Conservation (phyloP, 805 yeast genomes). For the Yarrowia osloensis region DNA sequence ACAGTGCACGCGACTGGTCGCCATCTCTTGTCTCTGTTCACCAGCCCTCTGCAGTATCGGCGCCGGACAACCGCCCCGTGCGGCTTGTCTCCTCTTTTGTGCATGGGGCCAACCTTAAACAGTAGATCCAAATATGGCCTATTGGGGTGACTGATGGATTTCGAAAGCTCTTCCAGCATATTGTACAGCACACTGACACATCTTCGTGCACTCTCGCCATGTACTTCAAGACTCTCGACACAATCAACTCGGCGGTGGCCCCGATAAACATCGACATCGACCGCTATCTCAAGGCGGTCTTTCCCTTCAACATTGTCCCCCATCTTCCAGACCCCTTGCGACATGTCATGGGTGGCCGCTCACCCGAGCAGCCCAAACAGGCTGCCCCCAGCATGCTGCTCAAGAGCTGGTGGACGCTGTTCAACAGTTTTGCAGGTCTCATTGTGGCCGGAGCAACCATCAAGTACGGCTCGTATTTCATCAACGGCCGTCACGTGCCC, state of each 20-base stretch:
- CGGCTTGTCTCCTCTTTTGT: constrained; percentile 5
- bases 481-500: constrained; percentile 36
- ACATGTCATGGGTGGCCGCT: constrained; percentile 9
- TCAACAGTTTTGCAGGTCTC: constrained; percentile 40
- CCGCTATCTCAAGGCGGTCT: neutral
- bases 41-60: constrained; percentile 2
- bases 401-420: constrained; percentile 26
- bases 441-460: constrained; percentile 36
- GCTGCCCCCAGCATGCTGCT: neutral
- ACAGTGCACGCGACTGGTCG: neutral
- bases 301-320: constrained; percentile 7
- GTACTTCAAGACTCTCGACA: neutral
- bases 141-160: no score
- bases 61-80: constrained; percentile 10
- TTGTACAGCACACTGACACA: no score
- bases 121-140: neutral
- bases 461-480: constrained; percentile 37
- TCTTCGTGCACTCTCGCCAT: neutral
- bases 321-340: constrained; percentile 3
- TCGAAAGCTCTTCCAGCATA: no score
- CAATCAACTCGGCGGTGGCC: neutral
- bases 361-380: neutral
- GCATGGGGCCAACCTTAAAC: neutral
- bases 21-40: neutral
- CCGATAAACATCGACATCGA: constrained; percentile 7